A percentile compares a stretch with the other conserved stretches of the same genome.
Evolutionary conservation across 2,329 filamentous ascomycete genomes (phyloP).

Genomic region (Fusarium penzigii): DNA sequence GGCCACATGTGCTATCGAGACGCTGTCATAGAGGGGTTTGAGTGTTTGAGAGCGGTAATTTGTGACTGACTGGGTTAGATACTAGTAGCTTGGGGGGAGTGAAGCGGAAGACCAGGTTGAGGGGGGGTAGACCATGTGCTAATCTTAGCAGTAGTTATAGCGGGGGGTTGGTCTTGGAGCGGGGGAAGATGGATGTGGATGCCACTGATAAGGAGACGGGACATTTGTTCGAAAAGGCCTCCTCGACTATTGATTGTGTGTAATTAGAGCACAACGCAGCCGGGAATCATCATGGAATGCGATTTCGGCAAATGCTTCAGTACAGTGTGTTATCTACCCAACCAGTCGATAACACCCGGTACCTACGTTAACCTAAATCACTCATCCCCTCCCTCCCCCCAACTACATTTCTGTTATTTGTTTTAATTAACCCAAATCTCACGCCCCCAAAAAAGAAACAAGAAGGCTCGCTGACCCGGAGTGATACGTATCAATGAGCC

Average conservation of each 20-base stretch:
- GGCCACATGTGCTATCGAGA: background rate
- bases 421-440: constrained; percentile 4
- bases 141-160: background rate
- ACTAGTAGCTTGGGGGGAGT: no score
- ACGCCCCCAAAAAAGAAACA: background rate
- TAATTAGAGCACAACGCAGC: background rate
- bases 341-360: background rate
- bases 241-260: background rate
- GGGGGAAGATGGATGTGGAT: background rate
- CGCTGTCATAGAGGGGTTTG: background rate
- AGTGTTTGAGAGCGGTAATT: background rate
- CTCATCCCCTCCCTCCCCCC: background rate
- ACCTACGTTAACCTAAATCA: background rate
- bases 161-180: background rate
- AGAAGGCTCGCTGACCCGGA: constrained; percentile 7
- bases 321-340: background rate
- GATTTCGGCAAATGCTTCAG: background rate
- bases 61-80: background rate
- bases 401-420: no score
- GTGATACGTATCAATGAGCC: constrained; percentile 13
- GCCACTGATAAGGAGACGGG: background rate
- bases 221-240: background rate
- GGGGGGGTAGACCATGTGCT: background rate
- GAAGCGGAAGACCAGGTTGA: background rate
- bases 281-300: no score